A percentile compares a stretch with the other conserved stretches of the same genome.
phyloP scores from a whole-genome alignment of 2,329 filamentous ascomycete species.

The Zymoseptoria crescenta region DNA sequence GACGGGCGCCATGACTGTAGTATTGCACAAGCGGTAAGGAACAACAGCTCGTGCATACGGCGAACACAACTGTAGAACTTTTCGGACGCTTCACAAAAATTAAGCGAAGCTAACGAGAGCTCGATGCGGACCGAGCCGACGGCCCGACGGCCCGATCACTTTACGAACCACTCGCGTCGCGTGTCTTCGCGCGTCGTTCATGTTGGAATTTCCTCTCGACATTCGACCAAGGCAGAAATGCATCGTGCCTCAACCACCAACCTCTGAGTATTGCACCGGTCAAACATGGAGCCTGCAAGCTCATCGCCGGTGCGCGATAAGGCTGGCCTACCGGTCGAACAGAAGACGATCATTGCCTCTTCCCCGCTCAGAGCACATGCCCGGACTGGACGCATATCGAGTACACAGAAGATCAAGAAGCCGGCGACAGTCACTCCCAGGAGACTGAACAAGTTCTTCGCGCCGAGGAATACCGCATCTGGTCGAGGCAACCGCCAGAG shows the following conservation, averaged over 20 bases:
- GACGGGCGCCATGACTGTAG: constrained; percentile 34
- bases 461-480: constrained; percentile 34
- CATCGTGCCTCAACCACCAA: neutral
- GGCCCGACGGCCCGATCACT: neutral
- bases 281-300: neutral
- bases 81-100: neutral
- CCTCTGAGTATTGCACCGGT: neutral
- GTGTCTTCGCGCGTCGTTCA: constrained; percentile 1
- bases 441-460: constrained; percentile 46
- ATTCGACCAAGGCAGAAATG: neutral
- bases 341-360: constrained; percentile 22
- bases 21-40: neutral
- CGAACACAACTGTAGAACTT: neutral
- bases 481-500: constrained; percentile 22
- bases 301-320: constrained; percentile 1
- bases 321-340: constrained; percentile 10
- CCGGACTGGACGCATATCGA: constrained; percentile 6
- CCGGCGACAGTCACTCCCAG: constrained; percentile 45
- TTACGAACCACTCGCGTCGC: neutral
- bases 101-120: neutral
- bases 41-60: neutral
- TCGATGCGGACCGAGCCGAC: neutral
- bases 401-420: constrained; percentile 35
- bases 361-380: constrained; percentile 18
- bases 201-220: neutral